Evolutionary conservation across 768 basidiomycete species (phyloP).

Genomic region (Holtermannia corniformis): DNA sequence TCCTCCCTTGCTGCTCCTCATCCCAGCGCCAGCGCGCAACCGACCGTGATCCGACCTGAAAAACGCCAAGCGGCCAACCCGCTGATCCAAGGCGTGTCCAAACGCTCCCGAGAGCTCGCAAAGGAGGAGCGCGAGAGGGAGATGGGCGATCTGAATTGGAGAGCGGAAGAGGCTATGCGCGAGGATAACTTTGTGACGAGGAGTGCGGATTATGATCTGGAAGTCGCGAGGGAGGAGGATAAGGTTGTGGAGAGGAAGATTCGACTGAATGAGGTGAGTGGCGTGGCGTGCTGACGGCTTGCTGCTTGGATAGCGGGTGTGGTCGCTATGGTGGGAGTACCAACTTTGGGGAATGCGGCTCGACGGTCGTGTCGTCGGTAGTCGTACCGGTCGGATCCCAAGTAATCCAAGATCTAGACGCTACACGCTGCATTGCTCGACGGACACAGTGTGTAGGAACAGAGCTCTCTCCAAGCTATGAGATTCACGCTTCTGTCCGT

Average conservation of each 20-base stretch:
- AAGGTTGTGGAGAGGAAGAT: conserved; percentile 67
- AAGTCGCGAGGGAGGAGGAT: conserved; percentile 69
- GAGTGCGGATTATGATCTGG: conserved; percentile 58
- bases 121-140: conserved; percentile 43
- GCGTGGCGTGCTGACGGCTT: too few relatives aligned
- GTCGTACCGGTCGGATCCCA: too few relatives aligned
- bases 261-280: conserved; percentile 45
- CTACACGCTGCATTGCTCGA: too few relatives aligned
- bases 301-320: too few relatives aligned
- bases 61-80: conserved; percentile 61
- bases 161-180: conserved; percentile 44
- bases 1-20: neutral
- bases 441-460: too few relatives aligned
- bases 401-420: too few relatives aligned
- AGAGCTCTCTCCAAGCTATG: too few relatives aligned
- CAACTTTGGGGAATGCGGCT: too few relatives aligned
- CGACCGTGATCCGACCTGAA: conserved; percentile 60
- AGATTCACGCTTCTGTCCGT: too few relatives aligned
- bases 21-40: neutral
- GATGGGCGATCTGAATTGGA: conserved; percentile 49
- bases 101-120: conserved; percentile 50
- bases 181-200: conserved; percentile 66
- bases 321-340: too few relatives aligned
- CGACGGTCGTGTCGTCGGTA: too few relatives aligned
- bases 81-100: conserved; percentile 61